Evolutionary conservation across 1,284 basidiomycete species (phyloP).

Genomic region (Stereum hirsutum): DNA sequence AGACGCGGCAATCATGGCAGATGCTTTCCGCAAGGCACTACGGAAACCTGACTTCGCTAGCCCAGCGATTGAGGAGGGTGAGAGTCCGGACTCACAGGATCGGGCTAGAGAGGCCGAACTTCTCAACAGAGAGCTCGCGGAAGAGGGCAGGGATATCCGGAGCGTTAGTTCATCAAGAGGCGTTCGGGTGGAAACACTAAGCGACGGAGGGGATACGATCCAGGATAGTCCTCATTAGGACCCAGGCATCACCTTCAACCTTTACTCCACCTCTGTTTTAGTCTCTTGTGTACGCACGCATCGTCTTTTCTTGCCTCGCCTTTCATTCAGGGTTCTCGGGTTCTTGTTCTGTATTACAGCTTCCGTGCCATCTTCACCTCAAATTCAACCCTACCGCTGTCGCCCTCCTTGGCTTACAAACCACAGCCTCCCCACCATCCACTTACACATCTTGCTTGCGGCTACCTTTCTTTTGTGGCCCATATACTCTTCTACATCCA

Average conservation of each 20-base stretch:
- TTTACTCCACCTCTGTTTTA: too few relatives aligned
- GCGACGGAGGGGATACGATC: conserved; percentile 41
- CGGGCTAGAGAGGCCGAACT: conserved; percentile 37
- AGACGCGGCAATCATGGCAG: conserved; percentile 83
- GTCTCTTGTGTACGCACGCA: too few relatives aligned
- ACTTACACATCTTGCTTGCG: too few relatives aligned
- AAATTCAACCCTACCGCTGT: too few relatives aligned
- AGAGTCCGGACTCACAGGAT: conserved; percentile 37
- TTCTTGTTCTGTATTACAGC: too few relatives aligned
- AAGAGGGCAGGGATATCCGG: conserved; percentile 74
- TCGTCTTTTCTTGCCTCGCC: too few relatives aligned
- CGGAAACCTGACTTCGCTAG: conserved; percentile 76
- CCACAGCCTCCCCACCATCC: too few relatives aligned
- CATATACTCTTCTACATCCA: too few relatives aligned
- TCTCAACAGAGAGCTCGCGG: conserved; percentile 63
- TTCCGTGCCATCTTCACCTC: too few relatives aligned
- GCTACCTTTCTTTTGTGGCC: too few relatives aligned
- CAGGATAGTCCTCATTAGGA: conserved; percentile 34
- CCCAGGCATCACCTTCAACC: conserved; percentile 3
- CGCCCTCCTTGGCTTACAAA: too few relatives aligned
- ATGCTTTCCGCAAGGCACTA: conserved; percentile 76
- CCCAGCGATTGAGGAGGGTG: conserved; percentile 58
- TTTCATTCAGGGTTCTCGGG: too few relatives aligned
- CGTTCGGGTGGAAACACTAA: conserved; percentile 63
- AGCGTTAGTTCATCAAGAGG: conserved; percentile 72